A percentile compares a stretch with the other conserved stretches of the same genome.
Conservation (phyloP, 306 rosid species). For the Vigna nakashimae region DNA sequence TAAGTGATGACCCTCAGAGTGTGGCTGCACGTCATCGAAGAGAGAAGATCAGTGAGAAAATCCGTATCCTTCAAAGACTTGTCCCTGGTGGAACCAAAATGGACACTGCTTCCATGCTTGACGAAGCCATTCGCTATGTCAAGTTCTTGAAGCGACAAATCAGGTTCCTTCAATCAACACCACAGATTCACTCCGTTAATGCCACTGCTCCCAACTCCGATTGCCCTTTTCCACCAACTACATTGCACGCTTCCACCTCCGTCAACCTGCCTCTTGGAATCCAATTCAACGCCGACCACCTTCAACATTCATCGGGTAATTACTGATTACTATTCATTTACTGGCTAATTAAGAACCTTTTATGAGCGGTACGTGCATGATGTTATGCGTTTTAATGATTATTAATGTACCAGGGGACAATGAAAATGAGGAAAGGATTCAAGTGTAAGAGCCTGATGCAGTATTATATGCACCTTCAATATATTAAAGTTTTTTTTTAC, state of each 20-base stretch:
- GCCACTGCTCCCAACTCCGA: neutral
- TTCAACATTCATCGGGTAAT: slow-evolving; percentile 56
- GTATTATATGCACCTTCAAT: neutral
- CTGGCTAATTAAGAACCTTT: neutral
- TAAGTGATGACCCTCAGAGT: slow-evolving; percentile 88
- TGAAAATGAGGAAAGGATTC: neutral
- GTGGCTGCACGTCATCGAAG: slow-evolving; percentile 81
- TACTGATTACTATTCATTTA: neutral
- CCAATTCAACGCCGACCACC: neutral
- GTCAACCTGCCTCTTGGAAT: neutral
- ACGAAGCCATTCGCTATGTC: slow-evolving; percentile 83
- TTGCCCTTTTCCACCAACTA: slow-evolving; percentile 34
- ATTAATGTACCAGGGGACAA: neutral
- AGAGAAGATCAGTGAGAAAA: slow-evolving; percentile 85
- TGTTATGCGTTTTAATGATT: neutral
- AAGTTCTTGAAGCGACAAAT: slow-evolving; percentile 89
- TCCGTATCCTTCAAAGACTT: slow-evolving; percentile 76
- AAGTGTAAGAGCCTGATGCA: neutral
- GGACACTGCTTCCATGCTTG: slow-evolving; percentile 92
- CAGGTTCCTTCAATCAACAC: slow-evolving; percentile 61
- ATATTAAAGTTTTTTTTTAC: too few relatives aligned
- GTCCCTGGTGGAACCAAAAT: slow-evolving; percentile 90
- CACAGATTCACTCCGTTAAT: neutral
- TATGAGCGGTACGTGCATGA: neutral
- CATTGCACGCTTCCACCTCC: neutral